Percentiles rank a stretch among this genome's conserved stretches.
phyloP scores from a whole-genome alignment of 2,329 filamentous ascomycete species.

The Trichoderma polysporum region DNA sequence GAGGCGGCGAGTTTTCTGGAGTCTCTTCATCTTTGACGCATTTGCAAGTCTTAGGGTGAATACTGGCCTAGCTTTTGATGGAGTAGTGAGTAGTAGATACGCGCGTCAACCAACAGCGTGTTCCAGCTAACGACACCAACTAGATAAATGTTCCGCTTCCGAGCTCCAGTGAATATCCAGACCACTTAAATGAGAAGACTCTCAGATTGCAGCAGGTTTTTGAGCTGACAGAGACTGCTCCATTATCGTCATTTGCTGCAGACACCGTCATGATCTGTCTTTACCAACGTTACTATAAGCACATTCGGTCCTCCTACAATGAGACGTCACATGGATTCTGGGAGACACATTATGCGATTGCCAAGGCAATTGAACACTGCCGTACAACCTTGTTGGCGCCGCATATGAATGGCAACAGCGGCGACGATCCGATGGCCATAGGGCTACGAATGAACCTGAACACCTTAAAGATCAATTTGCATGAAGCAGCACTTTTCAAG shows the following conservation, averaged over 20 bases:
- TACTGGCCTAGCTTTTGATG: not conserved
- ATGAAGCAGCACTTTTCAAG: conserved; percentile 15
- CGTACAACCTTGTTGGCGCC: not conserved
- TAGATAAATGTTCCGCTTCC: conserved; percentile 1
- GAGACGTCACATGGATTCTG: conserved; percentile 9
- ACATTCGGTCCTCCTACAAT: not conserved
- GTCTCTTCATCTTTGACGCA: conserved; percentile 27
- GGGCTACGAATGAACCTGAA: conserved; percentile 7
- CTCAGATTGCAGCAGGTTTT: conserved; percentile 2
- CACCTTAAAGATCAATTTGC: conserved; percentile 5
- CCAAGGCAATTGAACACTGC: conserved; percentile 9
- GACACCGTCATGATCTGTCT: conserved; percentile 9
- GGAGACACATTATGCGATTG: conserved; percentile 13
- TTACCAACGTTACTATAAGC: conserved; percentile 10
- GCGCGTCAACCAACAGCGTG: not conserved
- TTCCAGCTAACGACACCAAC: not conserved
- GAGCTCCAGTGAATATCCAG: conserved; percentile 1
- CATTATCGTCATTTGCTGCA: conserved; percentile 11
- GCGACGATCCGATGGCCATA: not conserved
- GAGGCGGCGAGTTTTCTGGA: conserved; percentile 27
- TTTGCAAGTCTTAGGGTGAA: conserved; percentile 1
- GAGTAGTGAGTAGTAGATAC: not conserved
- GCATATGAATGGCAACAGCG: conserved; percentile 6
- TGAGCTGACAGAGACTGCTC: not conserved
- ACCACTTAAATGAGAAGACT: not conserved